Evolutionary conservation across 306 rosid genomes (phyloP), one percentile per base, ranked within the genome.

Genomic region (Delonix regia): DNA sequence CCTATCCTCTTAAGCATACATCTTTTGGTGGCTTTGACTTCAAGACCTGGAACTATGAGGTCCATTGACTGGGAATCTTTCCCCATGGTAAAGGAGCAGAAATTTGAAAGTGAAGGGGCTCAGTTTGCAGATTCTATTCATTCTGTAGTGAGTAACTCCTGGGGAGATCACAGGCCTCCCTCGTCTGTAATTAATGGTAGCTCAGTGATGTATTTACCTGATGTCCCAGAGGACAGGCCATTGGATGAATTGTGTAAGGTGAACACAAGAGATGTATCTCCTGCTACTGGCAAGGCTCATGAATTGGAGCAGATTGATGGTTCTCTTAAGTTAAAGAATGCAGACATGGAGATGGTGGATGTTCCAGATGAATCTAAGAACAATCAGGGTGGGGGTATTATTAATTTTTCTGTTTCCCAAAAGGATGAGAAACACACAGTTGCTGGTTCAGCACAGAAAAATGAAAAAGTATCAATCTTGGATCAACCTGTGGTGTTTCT

Each of bases 1-100:
- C 87, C 97, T 34, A 89, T 95, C 85, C 91, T 91, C 81, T 87
- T 87, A 76, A 89, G 99, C 83, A 85, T 92, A 83, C 85, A 85
- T 47, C 91, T 92, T 55, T 83, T 95, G 96, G 94, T 88, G 72
- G 92, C 88, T 76, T 85, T 95, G 85, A 95, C 97, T 53, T 92
- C 89, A 78, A 87, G 96, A 70, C 86, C 93, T 83, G 90, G 84
- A 80, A 86, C 80, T n/a, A 69, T 71, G 69, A 69, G 85, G 70
- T 83, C 85, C 82, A 89, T 93, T 80, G 88, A 88, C 75, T 95
- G 97, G 97, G 89, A 88, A 78, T 87, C 77, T 69, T 85, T 71
- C 48, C 82, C 84, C 56, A 39, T 68, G 25, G 87, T 76, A 63
- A 74, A 60, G 74, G 79, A 78, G 73, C 83, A 75, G 52, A 92